These are phyloP conservation scores for Boechera retrofracta DNA, from an alignment of 345 rosid genomes.

Conservation along the genomic window DNA sequence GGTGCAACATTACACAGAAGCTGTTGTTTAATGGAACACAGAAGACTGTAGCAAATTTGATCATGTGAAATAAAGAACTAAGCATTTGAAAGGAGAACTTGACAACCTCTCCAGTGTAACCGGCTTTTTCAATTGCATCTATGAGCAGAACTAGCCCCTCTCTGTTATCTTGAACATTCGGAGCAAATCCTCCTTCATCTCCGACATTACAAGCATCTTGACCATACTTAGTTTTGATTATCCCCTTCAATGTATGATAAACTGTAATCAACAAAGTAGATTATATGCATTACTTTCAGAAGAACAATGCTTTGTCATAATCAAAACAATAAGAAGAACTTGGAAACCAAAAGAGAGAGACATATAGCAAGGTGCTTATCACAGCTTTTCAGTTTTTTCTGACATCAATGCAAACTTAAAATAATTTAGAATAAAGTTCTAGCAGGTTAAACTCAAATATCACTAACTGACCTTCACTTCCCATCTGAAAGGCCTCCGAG, in stretches of 20 bases:
- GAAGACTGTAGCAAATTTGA: neutral
- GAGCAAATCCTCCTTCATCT: slow-evolving; percentile 99
- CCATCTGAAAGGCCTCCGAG: slow-evolving; percentile 91
- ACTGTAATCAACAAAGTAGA: slow-evolving; percentile 52
- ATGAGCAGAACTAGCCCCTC: slow-evolving; percentile 94
- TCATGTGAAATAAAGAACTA: neutral
- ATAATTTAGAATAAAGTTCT: neutral
- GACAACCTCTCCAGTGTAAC: slow-evolving; percentile 88
- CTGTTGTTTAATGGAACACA: slow-evolving; percentile 1
- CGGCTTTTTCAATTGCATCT: slow-evolving; percentile 96
- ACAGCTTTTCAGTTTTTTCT: neutral
- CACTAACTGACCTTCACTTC: slow-evolving; percentile 85
- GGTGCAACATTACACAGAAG: neutral
- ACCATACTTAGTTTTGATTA: slow-evolving; percentile 87
- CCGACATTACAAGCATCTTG: slow-evolving; percentile 99
- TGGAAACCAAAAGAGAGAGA: slow-evolving; percentile 21
- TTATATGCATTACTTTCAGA: neutral
- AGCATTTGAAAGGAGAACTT: neutral
- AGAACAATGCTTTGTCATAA: neutral
- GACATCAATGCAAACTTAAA: slow-evolving; percentile 7
- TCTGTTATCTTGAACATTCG: slow-evolving; percentile 96
- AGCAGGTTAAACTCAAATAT: neutral
- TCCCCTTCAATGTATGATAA: slow-evolving; percentile 86
- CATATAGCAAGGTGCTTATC: neutral
- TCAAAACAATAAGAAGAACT: slow-evolving; percentile 3